Percentiles rank a stretch among this genome's conserved stretches.
phyloP scores from a whole-genome alignment of 2,329 filamentous ascomycete genomes.

The Fusarium pseudonygamai region DNA sequence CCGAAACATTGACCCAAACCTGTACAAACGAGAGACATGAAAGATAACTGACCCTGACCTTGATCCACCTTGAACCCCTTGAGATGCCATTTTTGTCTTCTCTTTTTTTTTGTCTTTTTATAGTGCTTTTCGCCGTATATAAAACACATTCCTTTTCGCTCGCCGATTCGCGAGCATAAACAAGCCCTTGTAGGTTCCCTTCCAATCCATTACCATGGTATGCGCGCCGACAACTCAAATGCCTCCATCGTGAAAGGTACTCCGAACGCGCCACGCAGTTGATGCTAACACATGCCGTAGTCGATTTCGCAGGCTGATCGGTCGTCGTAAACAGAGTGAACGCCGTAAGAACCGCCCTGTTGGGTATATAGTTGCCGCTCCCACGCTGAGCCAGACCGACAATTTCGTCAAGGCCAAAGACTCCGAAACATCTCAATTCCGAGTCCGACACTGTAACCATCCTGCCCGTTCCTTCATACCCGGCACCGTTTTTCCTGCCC shows the following conservation, averaged over 20 bases:
- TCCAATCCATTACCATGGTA: conserved; percentile 27
- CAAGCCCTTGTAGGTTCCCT: conserved; percentile 19
- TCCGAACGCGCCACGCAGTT: conserved; percentile 32
- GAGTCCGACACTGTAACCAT: conserved; percentile 21
- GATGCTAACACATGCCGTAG: conserved; percentile 37
- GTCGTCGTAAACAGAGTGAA: conserved; percentile 33
- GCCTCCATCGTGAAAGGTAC: conserved; percentile 31
- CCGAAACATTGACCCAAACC: conserved; percentile 30
- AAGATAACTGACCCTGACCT: conserved; percentile 16
- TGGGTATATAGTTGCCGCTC: conserved; percentile 39
- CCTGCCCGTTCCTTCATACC: conserved; percentile 28
- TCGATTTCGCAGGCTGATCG: conserved; percentile 32
- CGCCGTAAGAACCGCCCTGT: conserved; percentile 38
- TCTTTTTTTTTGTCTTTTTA: neutral
- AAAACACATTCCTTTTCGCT: conserved; percentile 33
- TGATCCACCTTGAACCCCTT: conserved; percentile 32
- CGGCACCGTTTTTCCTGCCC: conserved; percentile 22
- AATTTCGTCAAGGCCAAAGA: conserved; percentile 17
- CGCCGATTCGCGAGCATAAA: conserved; percentile 18
- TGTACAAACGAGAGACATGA: conserved; percentile 32
- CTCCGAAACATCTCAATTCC: conserved; percentile 25
- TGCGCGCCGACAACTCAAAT: conserved; percentile 37
- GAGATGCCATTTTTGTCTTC: conserved; percentile 35
- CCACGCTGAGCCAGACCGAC: conserved; percentile 15
- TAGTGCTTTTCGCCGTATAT: conserved; percentile 30